phyloP scores from a whole-genome alignment of 1,284 basidiomycete genomes.

The Pascua guehoae region DNA sequence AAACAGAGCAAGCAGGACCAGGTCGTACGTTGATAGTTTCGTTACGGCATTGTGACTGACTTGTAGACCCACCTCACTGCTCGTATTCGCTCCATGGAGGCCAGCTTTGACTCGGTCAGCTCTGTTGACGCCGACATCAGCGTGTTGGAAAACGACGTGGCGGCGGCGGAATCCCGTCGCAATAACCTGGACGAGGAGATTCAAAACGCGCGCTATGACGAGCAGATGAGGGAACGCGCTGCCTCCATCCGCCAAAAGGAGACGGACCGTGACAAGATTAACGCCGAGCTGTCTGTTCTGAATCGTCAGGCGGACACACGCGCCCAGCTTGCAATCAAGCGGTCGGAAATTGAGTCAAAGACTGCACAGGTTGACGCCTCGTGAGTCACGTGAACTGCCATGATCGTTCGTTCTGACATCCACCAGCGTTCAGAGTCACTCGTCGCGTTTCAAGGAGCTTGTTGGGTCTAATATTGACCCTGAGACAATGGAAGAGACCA shows the following conservation, averaged over 20 bases:
- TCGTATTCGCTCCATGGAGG: constrained; percentile 53
- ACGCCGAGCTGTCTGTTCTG: constrained; percentile 66
- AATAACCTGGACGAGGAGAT: constrained; percentile 61
- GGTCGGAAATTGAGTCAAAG: constrained; percentile 65
- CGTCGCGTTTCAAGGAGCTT: constrained; percentile 62
- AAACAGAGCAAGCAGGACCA: constrained; percentile 55
- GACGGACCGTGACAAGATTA: constrained; percentile 66
- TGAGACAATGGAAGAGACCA: constrained; percentile 68
- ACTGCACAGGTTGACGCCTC: constrained; percentile 61
- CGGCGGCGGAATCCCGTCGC: constrained; percentile 62
- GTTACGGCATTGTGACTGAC: neutral
- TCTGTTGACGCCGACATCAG: constrained; percentile 59
- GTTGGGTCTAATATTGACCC: constrained; percentile 59
- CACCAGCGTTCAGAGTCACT: constrained; percentile 60
- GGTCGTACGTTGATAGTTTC: constrained; percentile 54
- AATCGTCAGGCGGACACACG: constrained; percentile 78
- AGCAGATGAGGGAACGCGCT: constrained; percentile 61
- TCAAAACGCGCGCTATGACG: constrained; percentile 63
- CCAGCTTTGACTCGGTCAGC: constrained; percentile 58
- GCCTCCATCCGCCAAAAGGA: constrained; percentile 63
- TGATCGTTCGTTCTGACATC: neutral
- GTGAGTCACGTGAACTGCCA: constrained; percentile 52
- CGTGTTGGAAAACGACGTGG: constrained; percentile 61
- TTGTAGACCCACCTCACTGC: constrained; percentile 30
- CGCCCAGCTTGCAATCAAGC: constrained; percentile 74